A percentile compares a stretch with the other conserved stretches of the same genome.
These are phyloP conservation scores for Globisporangium okanoganense DNA, from an alignment of 352 stramenopile species.

Conservation along the genomic window DNA sequence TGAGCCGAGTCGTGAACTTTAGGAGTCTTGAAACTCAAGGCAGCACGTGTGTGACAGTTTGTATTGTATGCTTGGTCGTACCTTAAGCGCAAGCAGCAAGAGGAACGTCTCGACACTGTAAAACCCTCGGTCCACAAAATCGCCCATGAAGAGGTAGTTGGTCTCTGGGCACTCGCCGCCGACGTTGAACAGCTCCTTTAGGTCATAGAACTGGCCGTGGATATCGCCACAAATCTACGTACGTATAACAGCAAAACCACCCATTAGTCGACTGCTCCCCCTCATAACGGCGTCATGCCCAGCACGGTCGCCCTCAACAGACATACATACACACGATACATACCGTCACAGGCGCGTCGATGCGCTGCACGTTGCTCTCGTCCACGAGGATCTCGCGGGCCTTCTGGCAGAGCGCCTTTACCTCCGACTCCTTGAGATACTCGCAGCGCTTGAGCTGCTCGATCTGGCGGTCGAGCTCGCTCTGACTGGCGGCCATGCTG, in stretches of 20 bases:
- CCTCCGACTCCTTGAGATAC: slow-evolving; percentile 98
- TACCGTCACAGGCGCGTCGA: slow-evolving; percentile 98
- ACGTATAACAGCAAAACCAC: slow-evolving; percentile 3
- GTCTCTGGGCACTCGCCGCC: slow-evolving; percentile 97
- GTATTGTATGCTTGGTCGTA: slow-evolving; percentile 24
- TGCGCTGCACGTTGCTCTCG: slow-evolving; percentile 99
- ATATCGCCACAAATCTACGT: slow-evolving; percentile 98
- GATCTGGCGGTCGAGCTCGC: slow-evolving; percentile 85
- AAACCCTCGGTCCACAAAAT: slow-evolving; percentile 99
- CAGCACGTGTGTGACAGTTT: no score
- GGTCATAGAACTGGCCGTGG: slow-evolving; percentile 99
- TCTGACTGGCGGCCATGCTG: slow-evolving; percentile 75
- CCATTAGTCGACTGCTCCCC: not conserved
- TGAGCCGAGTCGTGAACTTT: not conserved
- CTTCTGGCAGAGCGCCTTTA: slow-evolving; percentile 97
- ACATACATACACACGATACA: slow-evolving; percentile 19
- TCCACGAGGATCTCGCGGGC: slow-evolving; percentile 98
- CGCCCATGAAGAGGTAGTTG: slow-evolving; percentile 99
- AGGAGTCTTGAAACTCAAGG: no score
- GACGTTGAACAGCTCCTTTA: slow-evolving; percentile 98
- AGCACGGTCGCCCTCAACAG: not conserved
- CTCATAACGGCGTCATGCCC: not conserved
- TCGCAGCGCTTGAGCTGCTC: slow-evolving; percentile 95
- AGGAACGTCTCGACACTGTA: slow-evolving; percentile 99
- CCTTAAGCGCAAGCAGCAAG: slow-evolving; percentile 97